These are phyloP conservation scores for Lactarius vividus DNA, from an alignment of 768 basidiomycete species.

Conservation along the genomic window DNA sequence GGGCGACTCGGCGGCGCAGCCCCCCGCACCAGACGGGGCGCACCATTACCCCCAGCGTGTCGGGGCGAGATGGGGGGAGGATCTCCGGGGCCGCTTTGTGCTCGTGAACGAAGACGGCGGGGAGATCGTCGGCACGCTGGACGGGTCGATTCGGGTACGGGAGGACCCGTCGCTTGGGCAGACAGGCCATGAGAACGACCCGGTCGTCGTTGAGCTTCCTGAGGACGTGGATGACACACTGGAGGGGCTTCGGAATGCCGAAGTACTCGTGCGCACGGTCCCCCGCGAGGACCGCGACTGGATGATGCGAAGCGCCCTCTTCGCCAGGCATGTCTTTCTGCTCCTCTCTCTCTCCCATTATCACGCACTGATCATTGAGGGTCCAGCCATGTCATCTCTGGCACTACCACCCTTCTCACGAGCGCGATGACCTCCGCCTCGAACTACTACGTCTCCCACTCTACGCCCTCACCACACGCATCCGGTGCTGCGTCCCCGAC, in stretches of 20 bases:
- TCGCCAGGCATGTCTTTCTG: slow-evolving; percentile 19
- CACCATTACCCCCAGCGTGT: neutral
- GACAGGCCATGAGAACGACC: slow-evolving; percentile 20
- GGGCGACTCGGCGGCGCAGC: neutral
- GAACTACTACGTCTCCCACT: slow-evolving; percentile 23
- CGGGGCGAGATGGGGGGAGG: neutral
- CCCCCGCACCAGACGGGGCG: neutral
- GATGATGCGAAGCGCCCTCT: slow-evolving; percentile 26
- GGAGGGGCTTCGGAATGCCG: slow-evolving; percentile 12
- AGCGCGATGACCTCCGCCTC: slow-evolving; percentile 27
- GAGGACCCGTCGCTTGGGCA: slow-evolving; percentile 26
- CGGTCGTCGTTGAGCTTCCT: slow-evolving; percentile 27
- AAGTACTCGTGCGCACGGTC: slow-evolving; percentile 27
- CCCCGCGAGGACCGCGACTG: slow-evolving; percentile 27
- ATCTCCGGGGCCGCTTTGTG: slow-evolving; percentile 28
- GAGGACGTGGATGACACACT: slow-evolving; percentile 20
- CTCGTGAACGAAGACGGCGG: slow-evolving; percentile 26
- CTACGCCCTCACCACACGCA: slow-evolving; percentile 20
- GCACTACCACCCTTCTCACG: slow-evolving; percentile 24
- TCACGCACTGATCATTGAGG: neutral
- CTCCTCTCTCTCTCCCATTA: neutral
- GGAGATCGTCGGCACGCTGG: slow-evolving; percentile 26
- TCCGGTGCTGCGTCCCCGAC: neutral
- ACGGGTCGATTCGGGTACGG: slow-evolving; percentile 16
- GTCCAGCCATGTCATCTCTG: slow-evolving; percentile 26